Evolutionary conservation across 495 filamentous ascomycete genomes (phyloP).

Genomic region (Aspergillus cristatus): DNA sequence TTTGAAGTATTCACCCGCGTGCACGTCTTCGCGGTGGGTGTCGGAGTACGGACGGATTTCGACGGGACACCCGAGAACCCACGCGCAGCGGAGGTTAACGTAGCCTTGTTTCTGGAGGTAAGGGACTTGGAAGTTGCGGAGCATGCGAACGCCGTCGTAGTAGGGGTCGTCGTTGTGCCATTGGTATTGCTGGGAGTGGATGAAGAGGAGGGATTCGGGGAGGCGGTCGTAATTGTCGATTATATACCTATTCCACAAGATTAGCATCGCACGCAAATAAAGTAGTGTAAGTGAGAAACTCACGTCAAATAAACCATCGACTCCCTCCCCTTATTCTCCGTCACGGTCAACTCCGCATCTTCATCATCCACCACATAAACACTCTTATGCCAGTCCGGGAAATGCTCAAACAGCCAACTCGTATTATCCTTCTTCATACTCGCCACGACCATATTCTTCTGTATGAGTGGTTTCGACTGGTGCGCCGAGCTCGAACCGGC

Average conservation of each 20-base stretch:
- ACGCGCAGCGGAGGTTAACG: conserved; percentile 57
- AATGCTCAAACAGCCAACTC: conserved; percentile 44
- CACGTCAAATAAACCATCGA: conserved; percentile 53
- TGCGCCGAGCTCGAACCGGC: conserved; percentile 20
- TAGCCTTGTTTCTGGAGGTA: conserved; percentile 50
- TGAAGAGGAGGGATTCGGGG: conserved; percentile 49
- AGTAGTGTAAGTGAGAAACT: conserved; percentile 14
- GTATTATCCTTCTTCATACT: conserved; percentile 44
- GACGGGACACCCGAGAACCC: conserved; percentile 50
- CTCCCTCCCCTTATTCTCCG: conserved; percentile 47
- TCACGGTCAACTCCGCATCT: conserved; percentile 36
- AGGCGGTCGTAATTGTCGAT: conserved; percentile 57
- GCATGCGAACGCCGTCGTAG: conserved; percentile 39
- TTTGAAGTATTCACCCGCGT: conserved; percentile 43
- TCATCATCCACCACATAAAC: conserved; percentile 45
- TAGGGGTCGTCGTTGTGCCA: conserved; percentile 54
- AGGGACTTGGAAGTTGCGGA: conserved; percentile 44
- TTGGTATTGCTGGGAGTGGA: conserved; percentile 51
- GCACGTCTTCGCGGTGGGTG: conserved; percentile 29
- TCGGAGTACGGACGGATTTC: conserved; percentile 46
- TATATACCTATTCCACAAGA: conserved; percentile 37
- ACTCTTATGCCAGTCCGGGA: conserved; percentile 40
- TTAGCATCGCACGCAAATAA: conserved; percentile 1
- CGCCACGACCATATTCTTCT: conserved; percentile 47
- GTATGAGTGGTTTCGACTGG: conserved; percentile 7